phyloP scores from a whole-genome alignment of 1,284 basidiomycete species.

The Moniliophthora roreri region DNA sequence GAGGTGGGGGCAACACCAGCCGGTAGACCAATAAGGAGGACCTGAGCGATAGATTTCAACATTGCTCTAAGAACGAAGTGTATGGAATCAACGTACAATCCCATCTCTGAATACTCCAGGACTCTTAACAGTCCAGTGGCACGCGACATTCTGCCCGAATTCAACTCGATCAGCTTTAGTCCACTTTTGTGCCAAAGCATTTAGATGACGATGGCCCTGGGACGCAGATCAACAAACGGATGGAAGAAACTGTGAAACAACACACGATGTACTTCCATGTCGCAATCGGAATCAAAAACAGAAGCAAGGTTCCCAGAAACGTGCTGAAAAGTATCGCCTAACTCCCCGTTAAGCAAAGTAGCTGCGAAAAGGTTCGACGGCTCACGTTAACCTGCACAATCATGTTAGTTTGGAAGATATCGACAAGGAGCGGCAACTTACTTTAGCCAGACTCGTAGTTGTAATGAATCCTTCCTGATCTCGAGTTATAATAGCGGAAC shows the following conservation, averaged over 20 bases:
- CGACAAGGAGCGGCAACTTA: not conserved
- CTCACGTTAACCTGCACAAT: conserved; percentile 10
- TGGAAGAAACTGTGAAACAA: conserved; percentile 9
- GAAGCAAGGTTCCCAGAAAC: conserved; percentile 36
- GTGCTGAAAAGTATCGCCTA: conserved; percentile 35
- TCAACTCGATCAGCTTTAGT: conserved; percentile 38
- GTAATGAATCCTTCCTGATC: conserved; percentile 9
- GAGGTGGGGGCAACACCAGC: conserved; percentile 27
- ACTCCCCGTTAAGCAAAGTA: conserved; percentile 32
- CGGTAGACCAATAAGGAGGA: conserved; percentile 42
- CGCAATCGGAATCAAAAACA: conserved; percentile 44
- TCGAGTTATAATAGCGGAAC: conserved; percentile 23
- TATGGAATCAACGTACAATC: conserved; percentile 33
- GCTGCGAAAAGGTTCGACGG: conserved; percentile 7
- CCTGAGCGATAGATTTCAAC: conserved; percentile 25
- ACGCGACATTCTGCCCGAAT: conserved; percentile 28
- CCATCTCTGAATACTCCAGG: conserved; percentile 41
- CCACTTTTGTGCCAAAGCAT: conserved; percentile 41
- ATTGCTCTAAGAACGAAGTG: not conserved
- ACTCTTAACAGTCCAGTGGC: conserved; percentile 43
- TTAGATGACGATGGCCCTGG: conserved; percentile 46
- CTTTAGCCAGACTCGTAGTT: not conserved
- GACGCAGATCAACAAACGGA: not conserved
- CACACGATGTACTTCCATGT: conserved; percentile 50
- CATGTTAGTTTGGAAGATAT: not conserved